Evolutionary conservation across 1,284 basidiomycete genomes (phyloP), one percentile per base, ranked within the genome.

Genomic region (Trametes sp.): DNA sequence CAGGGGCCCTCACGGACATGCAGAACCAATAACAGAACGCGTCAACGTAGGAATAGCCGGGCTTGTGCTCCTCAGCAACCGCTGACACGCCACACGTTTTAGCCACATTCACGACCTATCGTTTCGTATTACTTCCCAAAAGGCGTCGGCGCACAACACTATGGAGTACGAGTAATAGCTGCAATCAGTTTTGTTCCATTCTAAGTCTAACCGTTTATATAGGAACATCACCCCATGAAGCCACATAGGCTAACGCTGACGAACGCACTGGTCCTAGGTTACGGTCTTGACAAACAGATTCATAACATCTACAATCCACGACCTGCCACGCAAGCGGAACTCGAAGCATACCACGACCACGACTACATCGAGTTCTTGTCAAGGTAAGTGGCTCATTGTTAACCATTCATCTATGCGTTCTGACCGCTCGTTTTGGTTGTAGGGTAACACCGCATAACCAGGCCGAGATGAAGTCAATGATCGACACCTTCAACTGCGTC

Each of bases 161-260:
- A 96, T 79, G 96, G 96, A 63, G 96, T 96, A 79, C 62, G 87
- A 78, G 19, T 7, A 33, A 38, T 36, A 9, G 55, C 36, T 3
- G 23, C 23, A 31, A 31, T 9, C 24, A 14, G 31, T 35, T 26
- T 14, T 49, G 11, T 26, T 21, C 23, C 11, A 23, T 29, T 28
- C 23, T 36, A 28, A 28, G 3, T 31, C 41, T 44, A 4, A 42
- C 19, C 7, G 28, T 13, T 2, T 23, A 35, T 58, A 31, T 74
- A 96, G 93, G 95, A 98, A 85, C 85, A 92, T 49, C 97, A 99
- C 81, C 98, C 97, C 2, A 99, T 99, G 97, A 98, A 98, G 74
- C 97, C 97, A 1, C 95, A 98, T 67, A 86, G 98, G 16, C 79
- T 99, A 11, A 96, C 96, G 3, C 78, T 99, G 53, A 98, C 97